Percentiles rank a stretch among this genome's conserved stretches.
phyloP scores from a whole-genome alignment of 139 green algal species.

The Raphidocelis subcapitata region DNA sequence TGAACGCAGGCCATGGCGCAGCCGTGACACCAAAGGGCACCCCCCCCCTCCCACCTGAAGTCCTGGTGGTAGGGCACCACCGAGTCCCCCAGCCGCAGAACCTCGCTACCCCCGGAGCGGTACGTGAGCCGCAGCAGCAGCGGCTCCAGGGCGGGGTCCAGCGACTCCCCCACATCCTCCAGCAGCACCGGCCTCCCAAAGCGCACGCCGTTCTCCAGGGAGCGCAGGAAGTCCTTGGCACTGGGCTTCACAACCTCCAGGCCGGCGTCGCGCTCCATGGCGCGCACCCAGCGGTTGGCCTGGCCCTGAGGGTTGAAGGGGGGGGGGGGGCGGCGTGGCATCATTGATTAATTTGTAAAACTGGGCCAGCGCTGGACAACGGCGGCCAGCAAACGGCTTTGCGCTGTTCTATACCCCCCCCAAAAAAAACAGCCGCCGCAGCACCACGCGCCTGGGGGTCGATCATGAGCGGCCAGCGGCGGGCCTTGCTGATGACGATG shows the following conservation, averaged over 20 bases:
- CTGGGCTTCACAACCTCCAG: conserved; percentile 80
- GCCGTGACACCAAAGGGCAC: too few relatives aligned
- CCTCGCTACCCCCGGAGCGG: conserved; percentile 76
- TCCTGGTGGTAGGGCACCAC: conserved; percentile 85
- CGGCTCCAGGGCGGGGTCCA: conserved; percentile 78
- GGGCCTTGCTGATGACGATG: conserved; percentile 74
- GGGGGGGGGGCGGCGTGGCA: background rate
- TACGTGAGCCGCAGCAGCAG: conserved; percentile 79
- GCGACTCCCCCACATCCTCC: conserved; percentile 54
- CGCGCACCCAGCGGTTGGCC: conserved; percentile 83
- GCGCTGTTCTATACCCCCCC: too few relatives aligned
- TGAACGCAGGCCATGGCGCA: too few relatives aligned
- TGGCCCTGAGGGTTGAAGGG: conserved; percentile 48
- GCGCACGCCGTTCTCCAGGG: conserved; percentile 70
- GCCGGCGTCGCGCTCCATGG: conserved; percentile 70
- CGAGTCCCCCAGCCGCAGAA: conserved; percentile 86
- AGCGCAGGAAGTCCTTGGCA: conserved; percentile 77
- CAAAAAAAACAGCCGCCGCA: too few relatives aligned
- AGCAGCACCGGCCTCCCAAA: conserved; percentile 51
- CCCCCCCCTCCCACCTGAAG: conserved; percentile 50
- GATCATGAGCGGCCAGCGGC: conserved; percentile 81
- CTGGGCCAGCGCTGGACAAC: too few relatives aligned
- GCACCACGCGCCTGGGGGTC: conserved; percentile 68
- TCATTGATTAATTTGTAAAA: background rate
- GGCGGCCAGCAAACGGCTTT: too few relatives aligned